Evolutionary conservation across 176 grass and related monocot genomes (phyloP).

Genomic region (Echinochloa phyllopogon): DNA sequence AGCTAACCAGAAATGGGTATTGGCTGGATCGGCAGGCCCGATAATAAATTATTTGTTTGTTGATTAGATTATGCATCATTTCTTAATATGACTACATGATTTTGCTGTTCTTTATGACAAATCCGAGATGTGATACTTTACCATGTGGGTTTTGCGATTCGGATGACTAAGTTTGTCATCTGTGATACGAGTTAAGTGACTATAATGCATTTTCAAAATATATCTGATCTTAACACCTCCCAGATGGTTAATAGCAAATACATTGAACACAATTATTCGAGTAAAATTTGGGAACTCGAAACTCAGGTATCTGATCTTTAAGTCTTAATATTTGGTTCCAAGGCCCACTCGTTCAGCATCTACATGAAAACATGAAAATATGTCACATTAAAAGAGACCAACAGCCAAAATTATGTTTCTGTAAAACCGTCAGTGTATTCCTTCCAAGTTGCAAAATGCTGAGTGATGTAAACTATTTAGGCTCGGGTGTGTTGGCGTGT

Average conservation of each 20-base stretch:
- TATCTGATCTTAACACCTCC: background rate
- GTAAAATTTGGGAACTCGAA: background rate
- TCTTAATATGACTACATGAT: background rate
- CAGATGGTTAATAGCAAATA: background rate
- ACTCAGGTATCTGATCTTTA: background rate
- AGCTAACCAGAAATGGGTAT: constrained; percentile 30
- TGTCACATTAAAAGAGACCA: background rate
- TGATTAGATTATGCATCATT: background rate
- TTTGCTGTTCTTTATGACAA: background rate
- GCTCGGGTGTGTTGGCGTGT: no score
- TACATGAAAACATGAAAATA: background rate
- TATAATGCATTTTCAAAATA: background rate
- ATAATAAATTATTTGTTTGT: constrained; percentile 33
- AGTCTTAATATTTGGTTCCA: no score
- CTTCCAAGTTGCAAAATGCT: background rate
- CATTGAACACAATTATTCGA: background rate
- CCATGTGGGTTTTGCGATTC: no score
- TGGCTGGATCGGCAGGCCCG: background rate
- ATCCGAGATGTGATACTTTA: background rate
- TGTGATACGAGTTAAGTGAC: background rate
- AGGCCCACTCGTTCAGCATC: background rate
- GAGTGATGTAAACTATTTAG: no score
- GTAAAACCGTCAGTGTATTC: background rate
- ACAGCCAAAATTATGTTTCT: background rate
- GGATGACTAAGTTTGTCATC: background rate